Evolutionary conservation across 2,329 filamentous ascomycete species (phyloP).

Genomic region (Cordyceps fumosorosea): DNA sequence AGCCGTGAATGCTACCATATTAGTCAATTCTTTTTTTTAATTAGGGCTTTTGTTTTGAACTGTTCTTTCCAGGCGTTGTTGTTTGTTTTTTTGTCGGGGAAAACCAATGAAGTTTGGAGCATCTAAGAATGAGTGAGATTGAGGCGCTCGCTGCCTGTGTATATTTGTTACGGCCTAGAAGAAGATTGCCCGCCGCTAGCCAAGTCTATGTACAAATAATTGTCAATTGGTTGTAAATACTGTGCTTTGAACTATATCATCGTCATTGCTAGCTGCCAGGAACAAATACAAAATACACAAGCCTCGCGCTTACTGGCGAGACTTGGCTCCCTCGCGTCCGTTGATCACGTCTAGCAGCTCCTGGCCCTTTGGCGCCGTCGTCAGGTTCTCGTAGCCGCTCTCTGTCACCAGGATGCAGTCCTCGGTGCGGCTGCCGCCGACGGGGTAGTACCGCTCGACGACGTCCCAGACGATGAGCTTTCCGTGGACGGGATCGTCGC

Average conservation of each 20-base stretch:
- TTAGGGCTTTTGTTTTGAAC: neutral
- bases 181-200: neutral
- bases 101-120: neutral
- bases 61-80: neutral
- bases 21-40: neutral
- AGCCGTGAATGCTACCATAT: neutral
- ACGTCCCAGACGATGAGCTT: constrained; percentile 59
- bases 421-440: constrained; percentile 90
- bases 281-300: neutral
- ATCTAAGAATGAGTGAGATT: neutral
- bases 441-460: constrained; percentile 62
- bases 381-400: constrained; percentile 76
- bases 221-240: neutral
- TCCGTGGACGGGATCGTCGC: constrained; percentile 50
- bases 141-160: neutral
- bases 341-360: constrained; percentile 61
- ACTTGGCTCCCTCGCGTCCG: constrained; percentile 17
- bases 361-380: constrained; percentile 68
- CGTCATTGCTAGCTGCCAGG: too few species aligned
- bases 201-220: neutral
- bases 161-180: neutral
- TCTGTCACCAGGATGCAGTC: constrained; percentile 80
- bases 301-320: neutral
- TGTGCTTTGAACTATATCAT: too few species aligned
- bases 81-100: neutral